Evolutionary conservation across 2,329 filamentous ascomycete genomes (phyloP).

Genomic region (Penicillium fuscoglaucum): DNA sequence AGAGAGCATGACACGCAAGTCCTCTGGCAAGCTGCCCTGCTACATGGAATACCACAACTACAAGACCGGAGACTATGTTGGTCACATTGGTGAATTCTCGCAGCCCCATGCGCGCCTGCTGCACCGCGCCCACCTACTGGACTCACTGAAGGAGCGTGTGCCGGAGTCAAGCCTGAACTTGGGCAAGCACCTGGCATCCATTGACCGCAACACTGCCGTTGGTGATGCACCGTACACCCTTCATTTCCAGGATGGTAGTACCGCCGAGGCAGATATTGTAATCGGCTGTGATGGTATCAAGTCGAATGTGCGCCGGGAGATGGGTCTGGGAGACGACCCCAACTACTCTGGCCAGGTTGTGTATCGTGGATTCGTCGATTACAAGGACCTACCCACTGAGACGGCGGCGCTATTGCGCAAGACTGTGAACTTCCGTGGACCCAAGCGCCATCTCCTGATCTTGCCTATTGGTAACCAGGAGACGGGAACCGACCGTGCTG

Average conservation of each 20-base stretch:
- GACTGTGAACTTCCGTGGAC: constrained; percentile 38
- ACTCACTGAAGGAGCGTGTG: constrained; percentile 37
- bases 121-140: constrained; percentile 37
- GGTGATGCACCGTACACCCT: constrained; percentile 35
- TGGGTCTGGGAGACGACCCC: constrained; percentile 31
- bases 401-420: constrained; percentile 34
- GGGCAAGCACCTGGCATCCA: constrained; percentile 27
- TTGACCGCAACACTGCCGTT: constrained; percentile 21
- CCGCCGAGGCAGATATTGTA: constrained; percentile 44
- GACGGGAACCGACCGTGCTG: constrained; percentile 33
- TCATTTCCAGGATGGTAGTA: constrained; percentile 47
- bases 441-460: constrained; percentile 36
- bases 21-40: constrained; percentile 33
- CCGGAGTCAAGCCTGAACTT: constrained; percentile 29
- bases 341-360: constrained; percentile 41
- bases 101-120: constrained; percentile 29
- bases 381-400: constrained; percentile 33
- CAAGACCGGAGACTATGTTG: constrained; percentile 30
- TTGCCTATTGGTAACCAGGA: constrained; percentile 42
- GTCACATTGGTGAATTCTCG: constrained; percentile 33
- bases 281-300: constrained; percentile 54
- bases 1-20: constrained; percentile 37
- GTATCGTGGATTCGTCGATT: constrained; percentile 40
- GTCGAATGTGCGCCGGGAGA: constrained; percentile 44
- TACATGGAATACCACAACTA: constrained; percentile 37